Conservation (phyloP, 148 eudicot species). For the Cornus controversa region DNA sequence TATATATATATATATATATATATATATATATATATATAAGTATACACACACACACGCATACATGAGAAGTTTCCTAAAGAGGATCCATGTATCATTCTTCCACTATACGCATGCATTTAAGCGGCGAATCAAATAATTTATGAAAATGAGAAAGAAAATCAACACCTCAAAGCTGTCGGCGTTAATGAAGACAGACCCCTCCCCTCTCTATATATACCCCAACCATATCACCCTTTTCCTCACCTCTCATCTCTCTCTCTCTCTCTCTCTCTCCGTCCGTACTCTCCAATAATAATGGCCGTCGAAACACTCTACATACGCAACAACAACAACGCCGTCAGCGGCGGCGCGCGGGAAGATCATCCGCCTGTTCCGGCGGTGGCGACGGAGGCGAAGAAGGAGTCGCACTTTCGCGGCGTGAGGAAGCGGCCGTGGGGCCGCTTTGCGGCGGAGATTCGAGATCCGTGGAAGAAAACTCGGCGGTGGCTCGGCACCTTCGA, state of each 20-base stretch:
- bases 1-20: too few species aligned
- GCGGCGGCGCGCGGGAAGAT: background rate
- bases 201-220: constrained; percentile 8
- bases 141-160: background rate
- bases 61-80: too few species aligned
- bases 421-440: constrained; percentile 53
- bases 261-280: too few species aligned
- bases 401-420: constrained; percentile 31
- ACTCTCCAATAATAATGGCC: constrained; percentile 5
- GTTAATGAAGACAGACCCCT: constrained; percentile 7
- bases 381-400: background rate
- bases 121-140: background rate
- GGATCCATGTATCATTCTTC: too few species aligned
- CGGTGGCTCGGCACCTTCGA: constrained; percentile 51
- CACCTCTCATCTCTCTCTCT: too few species aligned
- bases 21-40: too few species aligned
- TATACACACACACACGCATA: too few species aligned
- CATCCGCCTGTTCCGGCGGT: background rate
- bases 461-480: constrained; percentile 44
- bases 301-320: background rate
- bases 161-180: constrained; percentile 17
- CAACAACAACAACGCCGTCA: constrained; percentile 1
- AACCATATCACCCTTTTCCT: background rate
- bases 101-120: too few species aligned
- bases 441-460: constrained; percentile 63